phyloP scores from a whole-genome alignment of 2,329 filamentous ascomycete species.

The Penicillium hesseltinei region DNA sequence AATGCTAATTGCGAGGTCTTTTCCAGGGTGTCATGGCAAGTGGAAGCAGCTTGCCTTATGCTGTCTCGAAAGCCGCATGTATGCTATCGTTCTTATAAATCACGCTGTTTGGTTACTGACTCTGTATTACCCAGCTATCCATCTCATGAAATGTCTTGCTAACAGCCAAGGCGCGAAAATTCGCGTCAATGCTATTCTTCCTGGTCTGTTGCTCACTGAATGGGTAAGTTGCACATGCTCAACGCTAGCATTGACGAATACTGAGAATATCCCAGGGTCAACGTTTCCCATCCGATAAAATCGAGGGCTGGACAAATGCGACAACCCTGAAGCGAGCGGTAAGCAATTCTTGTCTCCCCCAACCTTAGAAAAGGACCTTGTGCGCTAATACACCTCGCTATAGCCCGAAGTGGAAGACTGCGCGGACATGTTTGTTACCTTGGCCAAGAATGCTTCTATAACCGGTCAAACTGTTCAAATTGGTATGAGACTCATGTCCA shows the following conservation, averaged over 20 bases:
- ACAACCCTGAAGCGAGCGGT: slow-evolving; percentile 61
- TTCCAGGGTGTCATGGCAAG: slow-evolving; percentile 49
- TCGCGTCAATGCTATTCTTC: slow-evolving; percentile 63
- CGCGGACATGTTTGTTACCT: slow-evolving; percentile 40
- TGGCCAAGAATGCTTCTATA: slow-evolving; percentile 48
- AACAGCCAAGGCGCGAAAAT: slow-evolving; percentile 61
- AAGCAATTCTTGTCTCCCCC: slow-evolving; percentile 19
- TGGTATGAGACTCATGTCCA: slow-evolving; percentile 29
- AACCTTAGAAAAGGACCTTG: background rate
- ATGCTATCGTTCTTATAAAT: slow-evolving; percentile 14
- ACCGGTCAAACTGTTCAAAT: slow-evolving; percentile 47
- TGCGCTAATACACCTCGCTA: background rate
- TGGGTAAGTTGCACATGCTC: slow-evolving; percentile 50
- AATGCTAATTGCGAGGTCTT: background rate
- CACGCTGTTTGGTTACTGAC: background rate
- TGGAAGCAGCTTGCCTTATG: slow-evolving; percentile 67
- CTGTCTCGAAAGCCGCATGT: slow-evolving; percentile 74
- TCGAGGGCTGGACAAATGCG: slow-evolving; percentile 54
- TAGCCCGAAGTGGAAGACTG: slow-evolving; percentile 45
- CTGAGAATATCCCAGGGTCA: slow-evolving; percentile 45
- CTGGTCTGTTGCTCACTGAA: slow-evolving; percentile 65
- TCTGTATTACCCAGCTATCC: slow-evolving; percentile 47
- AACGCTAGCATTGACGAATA: background rate
- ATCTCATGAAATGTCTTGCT: slow-evolving; percentile 65
- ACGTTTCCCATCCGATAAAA: slow-evolving; percentile 57